Evolutionary conservation across 331 rosid species (phyloP).

Genomic region (Quercus phellos): DNA sequence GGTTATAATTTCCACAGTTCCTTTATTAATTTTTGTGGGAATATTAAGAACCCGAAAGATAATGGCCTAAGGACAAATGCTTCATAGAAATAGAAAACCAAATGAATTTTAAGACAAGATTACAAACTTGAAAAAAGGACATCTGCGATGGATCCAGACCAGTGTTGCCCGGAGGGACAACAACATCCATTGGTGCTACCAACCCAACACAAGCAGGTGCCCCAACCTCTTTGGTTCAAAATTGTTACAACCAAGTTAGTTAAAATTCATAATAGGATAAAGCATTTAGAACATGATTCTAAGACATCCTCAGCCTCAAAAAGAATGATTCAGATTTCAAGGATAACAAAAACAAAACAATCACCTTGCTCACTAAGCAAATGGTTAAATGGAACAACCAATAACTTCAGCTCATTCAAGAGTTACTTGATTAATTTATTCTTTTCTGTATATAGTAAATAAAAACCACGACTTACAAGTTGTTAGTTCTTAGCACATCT

Average conservation of each 20-base stretch:
- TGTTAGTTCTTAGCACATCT: too few relatives aligned
- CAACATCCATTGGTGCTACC: slow-evolving; percentile 88
- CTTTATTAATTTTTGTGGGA: slow-evolving; percentile 92
- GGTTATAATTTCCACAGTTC: slow-evolving; percentile 87
- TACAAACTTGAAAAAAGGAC: slow-evolving; percentile 81
- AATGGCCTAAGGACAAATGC: not conserved
- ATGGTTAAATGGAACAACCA: too few relatives aligned
- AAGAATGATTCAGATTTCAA: too few relatives aligned
- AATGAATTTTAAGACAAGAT: not conserved
- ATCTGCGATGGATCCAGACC: slow-evolving; percentile 92
- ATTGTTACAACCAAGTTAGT: not conserved
- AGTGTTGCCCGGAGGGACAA: slow-evolving; percentile 95
- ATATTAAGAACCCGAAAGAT: slow-evolving; percentile 64
- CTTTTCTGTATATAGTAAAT: too few relatives aligned
- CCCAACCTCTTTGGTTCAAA: slow-evolving; percentile 46
- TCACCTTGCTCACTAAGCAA: too few relatives aligned
- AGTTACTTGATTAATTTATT: too few relatives aligned
- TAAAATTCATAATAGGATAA: not conserved
- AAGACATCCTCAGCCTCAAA: too few relatives aligned
- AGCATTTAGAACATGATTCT: not conserved
- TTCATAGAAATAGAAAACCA: not conserved
- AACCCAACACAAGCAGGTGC: slow-evolving; percentile 98
- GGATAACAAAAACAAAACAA: too few relatives aligned
- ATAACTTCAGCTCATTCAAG: too few relatives aligned
- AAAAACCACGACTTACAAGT: too few relatives aligned